Evolutionary conservation across 75 land plant species (phyloP).

Genomic region (Pinus taeda): DNA sequence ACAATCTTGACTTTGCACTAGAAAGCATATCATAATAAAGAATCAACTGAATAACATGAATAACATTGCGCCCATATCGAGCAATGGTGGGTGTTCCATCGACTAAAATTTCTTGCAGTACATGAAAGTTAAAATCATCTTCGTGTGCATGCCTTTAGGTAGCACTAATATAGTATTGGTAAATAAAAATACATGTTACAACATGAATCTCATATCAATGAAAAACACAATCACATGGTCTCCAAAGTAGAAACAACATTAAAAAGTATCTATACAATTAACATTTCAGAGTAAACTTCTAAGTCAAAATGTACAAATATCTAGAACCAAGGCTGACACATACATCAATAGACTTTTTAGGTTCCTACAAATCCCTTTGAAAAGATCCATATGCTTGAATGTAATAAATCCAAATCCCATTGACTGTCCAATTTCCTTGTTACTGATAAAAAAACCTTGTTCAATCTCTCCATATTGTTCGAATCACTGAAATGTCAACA

Average conservation of each 20-base stretch:
- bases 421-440: conserved; percentile 50
- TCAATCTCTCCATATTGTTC: conserved; percentile 50
- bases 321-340: conserved; percentile 10
- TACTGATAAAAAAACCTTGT: conserved; percentile 44
- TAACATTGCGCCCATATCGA: too few species aligned
- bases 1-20: background rate
- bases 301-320: background rate
- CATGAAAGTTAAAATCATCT: too few species aligned
- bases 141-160: too few species aligned
- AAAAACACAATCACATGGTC: background rate
- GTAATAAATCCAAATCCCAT: conserved; percentile 60
- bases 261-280: background rate
- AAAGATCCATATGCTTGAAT: conserved; percentile 39
- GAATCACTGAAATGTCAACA: conserved; percentile 38
- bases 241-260: too few species aligned
- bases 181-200: too few species aligned
- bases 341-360: conserved; percentile 74
- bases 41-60: background rate
- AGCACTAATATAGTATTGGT: too few species aligned
- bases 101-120: too few species aligned
- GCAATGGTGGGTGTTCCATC: too few species aligned
- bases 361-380: conserved; percentile 38
- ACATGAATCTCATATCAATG: too few species aligned
- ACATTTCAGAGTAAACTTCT: background rate
- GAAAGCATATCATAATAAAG: background rate